phyloP scores from a whole-genome alignment of 192 early-diverging fungal species.

The Kickxella alabastrina region DNA sequence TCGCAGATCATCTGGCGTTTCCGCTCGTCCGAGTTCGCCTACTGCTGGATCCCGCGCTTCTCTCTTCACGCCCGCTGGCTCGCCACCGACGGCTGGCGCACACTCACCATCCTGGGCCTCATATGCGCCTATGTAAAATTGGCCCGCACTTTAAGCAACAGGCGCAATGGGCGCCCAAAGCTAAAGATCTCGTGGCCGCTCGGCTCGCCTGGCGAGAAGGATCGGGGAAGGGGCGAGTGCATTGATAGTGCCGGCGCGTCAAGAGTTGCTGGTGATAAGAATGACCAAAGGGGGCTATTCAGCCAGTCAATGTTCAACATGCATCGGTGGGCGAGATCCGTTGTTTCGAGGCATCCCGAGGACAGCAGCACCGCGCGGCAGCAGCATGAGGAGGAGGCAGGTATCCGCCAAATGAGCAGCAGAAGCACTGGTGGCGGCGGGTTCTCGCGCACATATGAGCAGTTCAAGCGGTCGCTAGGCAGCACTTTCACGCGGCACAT shows the following conservation, averaged over 20 bases:
- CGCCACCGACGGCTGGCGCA: conserved; percentile 40
- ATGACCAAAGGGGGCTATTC: conserved; percentile 17
- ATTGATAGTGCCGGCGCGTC: conserved; percentile 20
- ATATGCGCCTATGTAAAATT: conserved; percentile 10
- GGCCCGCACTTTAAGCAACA: too few relatives aligned
- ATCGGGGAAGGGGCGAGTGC: not conserved
- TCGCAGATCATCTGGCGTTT: conserved; percentile 45
- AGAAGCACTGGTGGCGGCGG: too few relatives aligned
- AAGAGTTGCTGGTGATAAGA: not conserved
- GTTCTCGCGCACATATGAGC: too few relatives aligned
- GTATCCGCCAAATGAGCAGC: too few relatives aligned
- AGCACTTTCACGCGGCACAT: conserved; percentile 32
- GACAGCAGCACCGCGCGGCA: not conserved
- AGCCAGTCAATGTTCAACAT: conserved; percentile 42
- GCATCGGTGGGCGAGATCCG: conserved; percentile 36
- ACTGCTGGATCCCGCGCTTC: conserved; percentile 48
- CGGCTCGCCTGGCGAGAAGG: not conserved
- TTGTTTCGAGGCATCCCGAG: conserved; percentile 18
- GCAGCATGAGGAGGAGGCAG: not conserved
- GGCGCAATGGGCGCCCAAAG: not conserved
- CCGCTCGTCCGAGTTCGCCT: conserved; percentile 35
- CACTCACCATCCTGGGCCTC: conserved; percentile 11
- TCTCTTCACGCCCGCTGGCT: conserved; percentile 49
- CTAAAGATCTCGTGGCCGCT: conserved; percentile 3
- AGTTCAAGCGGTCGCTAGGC: conserved; percentile 28